Base-by-base conservation (phyloP, 202 grass and related monocot species). In the Tripidium arundinaceum region DNA sequence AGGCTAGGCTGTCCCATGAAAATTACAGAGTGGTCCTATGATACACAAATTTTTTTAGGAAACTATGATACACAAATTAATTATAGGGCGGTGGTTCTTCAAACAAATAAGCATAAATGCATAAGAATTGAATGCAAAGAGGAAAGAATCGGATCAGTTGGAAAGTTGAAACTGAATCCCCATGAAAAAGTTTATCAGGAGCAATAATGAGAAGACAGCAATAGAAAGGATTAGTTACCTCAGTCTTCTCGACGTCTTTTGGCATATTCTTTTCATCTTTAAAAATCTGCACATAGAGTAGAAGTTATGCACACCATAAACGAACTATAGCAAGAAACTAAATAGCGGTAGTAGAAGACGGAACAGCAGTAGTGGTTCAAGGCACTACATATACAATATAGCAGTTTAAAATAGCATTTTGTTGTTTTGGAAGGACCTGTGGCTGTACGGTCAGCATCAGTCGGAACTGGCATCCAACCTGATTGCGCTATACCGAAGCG, bases 231-330 rank as follows among this genome's bases (percentile, higher is more conserved):
- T 25, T 13, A 78, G 7, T 12, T 77, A 97, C 94, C 91, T 95
- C 88, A 26, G 60, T 76, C 80, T 84, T 93, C 62, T 88, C 83
- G 50, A 64, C 63, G 64, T 98, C 88, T 83, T 89, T 92, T 46
- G 76, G 72, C 72, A 61, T 73, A 75, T 58, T 85, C 29, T 76
- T 86, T 84, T 86, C 88, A 70, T 80, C 81, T 88, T 91, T 93
- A 45, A 55, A 74, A 59, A 90, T 84, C 94, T 97, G 80, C 40
- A 71, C 31, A 85, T 61, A 50, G 57, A 59, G 74, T 15, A 62
- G 57, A 69, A 63, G 42, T 63, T 41, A 75, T 76, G 54, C 42
- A 80, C 15, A 70, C 52, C 38, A 77, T 71, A 72, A 83, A 78
- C 8, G 64, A 65, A 42, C 21, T 83, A 57, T 34, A 67, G 63